Base-by-base conservation (phyloP, 495 filamentous ascomycete genomes). In the Saxophila tyrrhenica region DNA sequence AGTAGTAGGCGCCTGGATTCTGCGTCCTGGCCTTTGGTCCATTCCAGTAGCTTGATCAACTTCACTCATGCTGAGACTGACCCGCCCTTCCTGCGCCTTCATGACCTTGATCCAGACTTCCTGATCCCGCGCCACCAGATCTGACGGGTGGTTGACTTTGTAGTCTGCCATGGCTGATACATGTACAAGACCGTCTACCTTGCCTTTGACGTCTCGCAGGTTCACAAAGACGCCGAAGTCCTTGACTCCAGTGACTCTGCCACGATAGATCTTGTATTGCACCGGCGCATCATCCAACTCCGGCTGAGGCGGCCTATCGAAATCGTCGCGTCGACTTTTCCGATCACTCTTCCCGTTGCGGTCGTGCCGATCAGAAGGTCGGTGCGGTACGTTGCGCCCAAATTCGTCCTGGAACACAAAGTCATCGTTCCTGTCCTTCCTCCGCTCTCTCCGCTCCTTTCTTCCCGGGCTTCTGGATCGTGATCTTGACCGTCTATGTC, bases 211-310 rank as follows among this genome's bases (percentile, higher is more conserved):
- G 22, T 87, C 86, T 61, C 80, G 73, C n/a, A 98, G 69, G 61
- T 91, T 96, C 48, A 98, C 89, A 67, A 98, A 98, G 13, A 84
- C 87, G 32, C 92, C 92, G 70, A 96, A 98, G 59, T 95, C 86
- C 65, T 95, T 96, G 25, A 97, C 75, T 0, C 89, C 89, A 1
- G 87, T 95, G 41, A 97, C 84, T 55, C 81, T 80, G 16, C 92
- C 92, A 62, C 87, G 80, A 64, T 98, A 98, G 0, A 94, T 71
- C 66, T 98, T 98, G 75, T 82, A 85, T 15, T 95, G 69, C 22
- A 86, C 72, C 0, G 91, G 89, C 7, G 79, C 70, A 46, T 91
- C 84, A 70, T 98, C 92, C 25, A 87, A 62, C 63, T 96, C 91
- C 1, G 79, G 76, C 5, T 79, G 82, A 1, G 87, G 87, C 1